Evolutionary conservation across 129 eudicot genomes (phyloP), one percentile per base, ranked within the genome.

Genomic region (Heracleum sosnowskyi): DNA sequence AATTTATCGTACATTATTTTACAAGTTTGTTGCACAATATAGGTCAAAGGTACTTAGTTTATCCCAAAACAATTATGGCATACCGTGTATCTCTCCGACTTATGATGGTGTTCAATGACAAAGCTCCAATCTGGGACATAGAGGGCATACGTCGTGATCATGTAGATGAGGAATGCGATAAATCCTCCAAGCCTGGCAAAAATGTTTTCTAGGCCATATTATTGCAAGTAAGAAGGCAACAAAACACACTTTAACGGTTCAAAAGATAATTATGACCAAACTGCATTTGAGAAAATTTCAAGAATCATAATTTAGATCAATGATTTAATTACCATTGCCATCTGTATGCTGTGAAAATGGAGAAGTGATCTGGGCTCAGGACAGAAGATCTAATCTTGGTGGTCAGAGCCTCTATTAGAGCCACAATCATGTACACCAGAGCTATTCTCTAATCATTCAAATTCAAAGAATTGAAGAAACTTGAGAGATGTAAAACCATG

Each of bases 81-180:
- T 84, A 90, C 91, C 1, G 86, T 85, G 84, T 85, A 88, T 83
- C 77, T 80, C 74, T 85, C 64, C 6, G 70, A 36, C 34, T 33
- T 44, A 42, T 79, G 66, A 16, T 77, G 64, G 57, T 85, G 33
- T 44, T 81, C 64, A 75, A 76, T 37, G 1, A 83, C 83, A 45
- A 90, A 93, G 77, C 86, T 90, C 98, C 98, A 93, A 79, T 93
- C 89, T 3, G 98, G 98, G 57, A 93, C 85, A 26, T 93, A 89
- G 4, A 90, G 64, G 73, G 87, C 39, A 46, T 80, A 90, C 16
- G 90, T 82, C 12, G 93, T 90, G 75, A 87, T 70, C 87, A 90
- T 86, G 85, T 93, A 90, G 26, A 89, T 77, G 11, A 87, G 82
- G 80, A 93, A 89, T n/a, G 93, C 86, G 13, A 78, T 78, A 80